Percentiles rank a stretch among this genome's conserved stretches.
These are phyloP conservation scores for Penicillium sp. DNA, from an alignment of 2,329 filamentous ascomycete genomes.

Conservation along the genomic window DNA sequence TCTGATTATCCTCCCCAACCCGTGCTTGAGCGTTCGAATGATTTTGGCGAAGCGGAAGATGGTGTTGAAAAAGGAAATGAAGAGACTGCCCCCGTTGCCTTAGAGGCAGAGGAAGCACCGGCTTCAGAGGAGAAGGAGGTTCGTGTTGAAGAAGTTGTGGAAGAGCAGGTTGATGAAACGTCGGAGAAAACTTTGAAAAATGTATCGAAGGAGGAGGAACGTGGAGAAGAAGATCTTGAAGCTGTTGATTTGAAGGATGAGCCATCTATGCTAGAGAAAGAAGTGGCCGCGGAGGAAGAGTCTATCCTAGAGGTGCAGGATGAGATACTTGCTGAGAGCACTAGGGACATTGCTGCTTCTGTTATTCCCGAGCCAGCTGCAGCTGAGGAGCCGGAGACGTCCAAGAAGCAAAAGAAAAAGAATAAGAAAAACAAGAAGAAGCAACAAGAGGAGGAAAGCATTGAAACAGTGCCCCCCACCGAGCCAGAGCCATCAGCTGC, in stretches of 20 bases:
- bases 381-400: slow-evolving; percentile 11
- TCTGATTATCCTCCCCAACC: slow-evolving; percentile 33
- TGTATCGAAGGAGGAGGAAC: not conserved
- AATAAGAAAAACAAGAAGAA: slow-evolving; percentile 23
- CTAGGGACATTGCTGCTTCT: not conserved
- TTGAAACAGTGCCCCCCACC: slow-evolving; percentile 6
- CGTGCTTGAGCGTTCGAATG: slow-evolving; percentile 29
- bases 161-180: slow-evolving; percentile 1
- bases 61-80: slow-evolving; percentile 10
- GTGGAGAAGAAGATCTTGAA: not conserved
- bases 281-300: not conserved
- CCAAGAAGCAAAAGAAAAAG: slow-evolving; percentile 24
- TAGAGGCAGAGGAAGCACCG: slow-evolving; percentile 3
- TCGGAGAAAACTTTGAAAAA: not conserved
- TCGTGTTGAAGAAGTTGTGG: not conserved
- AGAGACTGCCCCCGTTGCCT: slow-evolving; percentile 1
- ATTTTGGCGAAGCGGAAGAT: slow-evolving; percentile 21
- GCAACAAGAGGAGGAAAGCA: slow-evolving; percentile 7
- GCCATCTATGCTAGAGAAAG: slow-evolving; percentile 1
- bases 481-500: not conserved
- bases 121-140: slow-evolving; percentile 6
- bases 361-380: slow-evolving; percentile 1
- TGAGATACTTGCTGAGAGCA: not conserved
- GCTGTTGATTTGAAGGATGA: not conserved
- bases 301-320: slow-evolving; percentile 5